A percentile compares a stretch with the other conserved stretches of the same genome.
phyloP scores from a whole-genome alignment of 2,329 filamentous ascomycete genomes.

The Tolypocladium ovalisporum region DNA sequence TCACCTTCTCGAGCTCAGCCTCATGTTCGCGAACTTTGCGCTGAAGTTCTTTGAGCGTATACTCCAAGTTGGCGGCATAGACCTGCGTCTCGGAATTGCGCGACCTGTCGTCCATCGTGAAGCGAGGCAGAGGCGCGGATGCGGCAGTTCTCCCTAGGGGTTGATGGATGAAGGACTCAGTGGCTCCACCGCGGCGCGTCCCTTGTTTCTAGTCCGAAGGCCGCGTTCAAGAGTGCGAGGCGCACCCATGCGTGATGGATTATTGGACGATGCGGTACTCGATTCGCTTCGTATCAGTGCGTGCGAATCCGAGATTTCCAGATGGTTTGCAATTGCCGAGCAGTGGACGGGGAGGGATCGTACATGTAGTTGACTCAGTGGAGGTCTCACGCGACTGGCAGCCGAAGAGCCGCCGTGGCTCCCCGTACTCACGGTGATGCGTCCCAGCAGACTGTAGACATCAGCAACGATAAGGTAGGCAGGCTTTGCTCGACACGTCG shows the following conservation, averaged over 20 bases:
- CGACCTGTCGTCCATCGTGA: constrained; percentile 13
- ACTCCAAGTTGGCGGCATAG: constrained; percentile 44
- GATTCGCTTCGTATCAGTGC: neutral
- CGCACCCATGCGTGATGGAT: neutral
- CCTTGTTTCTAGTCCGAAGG: neutral
- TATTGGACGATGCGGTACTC: neutral
- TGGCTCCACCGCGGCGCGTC: neutral
- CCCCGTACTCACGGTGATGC: no score
- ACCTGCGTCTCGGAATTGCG: constrained; percentile 14
- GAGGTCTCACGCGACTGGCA: neutral
- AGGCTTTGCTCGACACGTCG: neutral
- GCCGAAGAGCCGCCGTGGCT: neutral
- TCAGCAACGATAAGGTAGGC: neutral
- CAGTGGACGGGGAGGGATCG: neutral
- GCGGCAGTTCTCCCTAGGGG: neutral
- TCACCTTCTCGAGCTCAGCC: constrained; percentile 34
- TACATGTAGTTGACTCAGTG: neutral
- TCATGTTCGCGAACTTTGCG: constrained; percentile 43
- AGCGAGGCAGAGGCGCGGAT: neutral
- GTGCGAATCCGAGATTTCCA: neutral
- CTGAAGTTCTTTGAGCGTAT: constrained; percentile 58
- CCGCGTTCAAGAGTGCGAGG: neutral
- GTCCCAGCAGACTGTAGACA: neutral
- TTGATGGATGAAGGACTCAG: neutral
- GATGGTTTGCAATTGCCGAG: neutral